Evolutionary conservation across 179 eudicot genomes (phyloP), one percentile per base, ranked within the genome.

Genomic region (Silene vulgaris): DNA sequence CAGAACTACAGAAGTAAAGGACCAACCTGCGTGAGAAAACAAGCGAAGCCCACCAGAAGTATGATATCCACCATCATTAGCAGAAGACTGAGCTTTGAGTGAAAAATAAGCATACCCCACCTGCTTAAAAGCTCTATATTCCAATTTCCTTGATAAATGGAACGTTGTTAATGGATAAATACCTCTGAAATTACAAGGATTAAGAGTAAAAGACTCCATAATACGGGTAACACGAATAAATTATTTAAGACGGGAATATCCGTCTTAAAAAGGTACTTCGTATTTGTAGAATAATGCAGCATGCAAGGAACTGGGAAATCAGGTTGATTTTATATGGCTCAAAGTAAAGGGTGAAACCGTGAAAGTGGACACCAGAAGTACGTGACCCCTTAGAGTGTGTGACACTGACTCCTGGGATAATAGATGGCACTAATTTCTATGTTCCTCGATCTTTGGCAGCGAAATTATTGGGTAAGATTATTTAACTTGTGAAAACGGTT

Each of bases 21-120:
- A 72, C 79, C 32, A 84, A 90, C 97, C 93, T 78, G 90, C 65
- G 11, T 82, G 90, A 69, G 93, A 77, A 82, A 73, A 75, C 77
- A 89, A 82, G 13, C 80, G 88, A 82, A 90, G 86, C 20, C 86
- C 93, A 50, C 16, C 56, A 45, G 76, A 74, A 71, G 72, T 71
- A 0, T 56, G 73, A 71, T 75, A 67, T 21, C 82, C 79, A 19
- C 74, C 77, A 40, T 74, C 69, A 56, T 79, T 76, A 63, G 23
- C 71, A 60, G 79, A 32, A 13, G 81, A 79, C 30, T 80, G 78
- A 23, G 63, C 52, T 75, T 60, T 69, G 4, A 86, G 65, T 26
- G 84, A 74, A 29, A 71, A 74, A 12, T 73, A 62, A 77, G 74
- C 74, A 77, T 82, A 78, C 5, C 87, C 86, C 77, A 86, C 77